These are phyloP conservation scores for Penicillium sp. DNA, from an alignment of 2,329 filamentous ascomycete genomes.

Conservation along the genomic window DNA sequence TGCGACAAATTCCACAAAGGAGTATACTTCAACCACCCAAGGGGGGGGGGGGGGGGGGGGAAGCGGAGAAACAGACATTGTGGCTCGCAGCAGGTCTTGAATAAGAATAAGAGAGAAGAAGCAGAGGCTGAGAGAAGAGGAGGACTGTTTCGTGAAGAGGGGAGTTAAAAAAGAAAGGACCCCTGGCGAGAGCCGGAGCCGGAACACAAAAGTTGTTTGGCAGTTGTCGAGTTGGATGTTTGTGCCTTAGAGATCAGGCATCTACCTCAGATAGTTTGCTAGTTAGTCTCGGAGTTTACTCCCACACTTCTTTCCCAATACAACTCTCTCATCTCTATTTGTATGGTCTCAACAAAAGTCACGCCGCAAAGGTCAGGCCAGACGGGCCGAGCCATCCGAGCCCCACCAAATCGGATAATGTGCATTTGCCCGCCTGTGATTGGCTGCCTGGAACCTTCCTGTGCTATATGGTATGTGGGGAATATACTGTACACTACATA, in stretches of 20 bases:
- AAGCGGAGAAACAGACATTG: conserved; percentile 7
- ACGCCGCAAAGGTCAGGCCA: no score
- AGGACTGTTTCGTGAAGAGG: conserved; percentile 2
- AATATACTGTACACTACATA: background rate
- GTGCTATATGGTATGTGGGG: background rate
- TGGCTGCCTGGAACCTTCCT: background rate
- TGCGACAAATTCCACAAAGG: conserved; percentile 6
- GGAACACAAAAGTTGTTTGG: no score
- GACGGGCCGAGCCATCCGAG: no score
- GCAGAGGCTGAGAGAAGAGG: conserved; percentile 6
- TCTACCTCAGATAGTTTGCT: no score
- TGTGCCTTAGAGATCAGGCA: no score
- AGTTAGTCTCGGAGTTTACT: no score
- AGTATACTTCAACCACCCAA: conserved; percentile 7
- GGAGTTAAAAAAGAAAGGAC: conserved; percentile 4
- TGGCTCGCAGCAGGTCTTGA: conserved; percentile 8
- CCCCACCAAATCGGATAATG: background rate
- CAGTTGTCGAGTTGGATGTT: no score
- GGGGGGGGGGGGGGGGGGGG: background rate
- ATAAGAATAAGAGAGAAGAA: conserved; percentile 7
- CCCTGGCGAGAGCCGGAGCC: background rate
- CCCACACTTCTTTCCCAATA: no score
- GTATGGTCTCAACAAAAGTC: no score
- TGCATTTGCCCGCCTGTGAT: background rate
- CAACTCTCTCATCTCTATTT: no score